A percentile compares a stretch with the other conserved stretches of the same genome.
phyloP scores from a whole-genome alignment of 2,329 filamentous ascomycete genomes.

The Neofusicoccum laricinum region DNA sequence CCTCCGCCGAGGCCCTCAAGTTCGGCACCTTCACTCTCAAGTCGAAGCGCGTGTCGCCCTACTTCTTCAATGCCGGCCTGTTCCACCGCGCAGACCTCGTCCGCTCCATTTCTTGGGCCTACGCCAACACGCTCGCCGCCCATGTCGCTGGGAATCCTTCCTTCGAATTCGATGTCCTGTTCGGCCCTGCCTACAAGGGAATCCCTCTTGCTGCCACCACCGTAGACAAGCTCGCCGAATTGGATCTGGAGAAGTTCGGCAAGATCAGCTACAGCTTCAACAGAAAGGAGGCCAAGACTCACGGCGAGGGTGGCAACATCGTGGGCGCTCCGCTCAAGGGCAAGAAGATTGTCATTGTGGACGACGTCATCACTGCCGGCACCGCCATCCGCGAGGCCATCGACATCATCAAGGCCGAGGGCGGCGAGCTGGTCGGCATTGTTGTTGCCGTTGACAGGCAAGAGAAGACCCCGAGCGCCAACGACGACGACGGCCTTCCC shows the following conservation, averaged over 20 bases:
- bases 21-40: constrained; percentile 89
- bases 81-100: constrained; percentile 82
- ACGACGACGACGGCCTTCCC: constrained; percentile 62
- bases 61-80: constrained; percentile 96
- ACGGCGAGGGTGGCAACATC: constrained; percentile 91
- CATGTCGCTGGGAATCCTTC: constrained; percentile 39
- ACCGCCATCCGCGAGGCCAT: constrained; percentile 93
- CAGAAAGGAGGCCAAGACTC: constrained; percentile 93
- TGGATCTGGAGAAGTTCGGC: constrained; percentile 65
- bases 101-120: constrained; percentile 74
- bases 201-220: constrained; percentile 84
- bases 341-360: constrained; percentile 83
- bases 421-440: constrained; percentile 81
- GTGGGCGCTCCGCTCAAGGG: constrained; percentile 83
- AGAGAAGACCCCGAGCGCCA: constrained; percentile 68
- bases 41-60: constrained; percentile 84
- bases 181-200: constrained; percentile 95
- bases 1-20: constrained; percentile 66
- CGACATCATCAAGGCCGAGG: constrained; percentile 80
- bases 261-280: constrained; percentile 84
- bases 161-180: constrained; percentile 78
- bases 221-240: constrained; percentile 68
- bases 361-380: constrained; percentile 95
- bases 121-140: constrained; percentile 61
- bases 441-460: constrained; percentile 84